Conservation (phyloP, 495 filamentous ascomycete species). For the Xylaria nigripes region DNA sequence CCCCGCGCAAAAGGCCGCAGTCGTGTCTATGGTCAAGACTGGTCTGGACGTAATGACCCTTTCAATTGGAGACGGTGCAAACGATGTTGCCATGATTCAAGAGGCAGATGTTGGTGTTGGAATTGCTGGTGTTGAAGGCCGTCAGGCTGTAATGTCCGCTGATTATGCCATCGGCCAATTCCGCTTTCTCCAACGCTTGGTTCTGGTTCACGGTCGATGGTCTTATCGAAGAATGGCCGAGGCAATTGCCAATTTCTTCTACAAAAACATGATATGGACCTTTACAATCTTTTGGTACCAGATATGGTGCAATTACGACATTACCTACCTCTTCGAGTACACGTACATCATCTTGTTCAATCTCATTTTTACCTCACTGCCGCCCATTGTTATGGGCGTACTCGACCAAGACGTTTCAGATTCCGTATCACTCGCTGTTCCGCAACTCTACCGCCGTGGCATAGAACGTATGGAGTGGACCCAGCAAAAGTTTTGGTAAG, state of each 20-base stretch:
- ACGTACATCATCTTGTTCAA: constrained; percentile 96
- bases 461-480: constrained; percentile 98
- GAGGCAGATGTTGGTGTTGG: constrained; percentile 97
- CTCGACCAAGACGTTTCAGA: constrained; percentile 96
- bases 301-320: constrained; percentile 90
- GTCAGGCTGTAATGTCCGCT: constrained; percentile 96
- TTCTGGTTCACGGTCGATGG: constrained; percentile 95
- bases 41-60: constrained; percentile 96
- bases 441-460: constrained; percentile 89
- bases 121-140: constrained; percentile 94
- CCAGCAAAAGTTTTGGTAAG: constrained; percentile 89
- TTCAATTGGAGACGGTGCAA: constrained; percentile 93
- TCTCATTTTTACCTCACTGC: constrained; percentile 91
- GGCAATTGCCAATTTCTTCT: constrained; percentile 98
- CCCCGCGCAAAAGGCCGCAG: constrained; percentile 94
- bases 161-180: constrained; percentile 99
- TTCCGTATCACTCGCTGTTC: constrained; percentile 85
- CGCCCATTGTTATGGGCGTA: constrained; percentile 93
- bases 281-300: constrained; percentile 98
- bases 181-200: constrained; percentile 80
- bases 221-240: constrained; percentile 89
- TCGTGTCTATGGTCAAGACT: constrained; percentile 88
- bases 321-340: constrained; percentile 94
- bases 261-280: constrained; percentile 99
- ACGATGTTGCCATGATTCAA: constrained; percentile 99